Base-by-base conservation (phyloP, 768 basidiomycete genomes). In the Paxillus involutus region DNA sequence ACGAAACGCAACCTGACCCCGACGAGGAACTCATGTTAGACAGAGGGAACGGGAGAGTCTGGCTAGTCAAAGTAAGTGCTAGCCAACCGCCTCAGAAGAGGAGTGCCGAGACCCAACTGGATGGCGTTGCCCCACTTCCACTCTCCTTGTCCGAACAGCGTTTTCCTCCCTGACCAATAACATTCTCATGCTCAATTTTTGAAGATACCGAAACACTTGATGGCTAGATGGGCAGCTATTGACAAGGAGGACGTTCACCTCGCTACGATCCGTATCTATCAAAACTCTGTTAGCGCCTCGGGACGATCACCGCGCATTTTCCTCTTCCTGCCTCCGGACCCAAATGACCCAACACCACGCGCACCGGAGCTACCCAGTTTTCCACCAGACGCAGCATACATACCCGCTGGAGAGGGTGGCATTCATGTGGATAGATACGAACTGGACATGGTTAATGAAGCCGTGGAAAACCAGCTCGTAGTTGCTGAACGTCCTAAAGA, bases 191-290 rank as follows among this genome's bases (percentile, higher is more conserved):
- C 37, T 55, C 42, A 33, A 54, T 47, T 50, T 26, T 40, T 53
- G 37, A 72, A 93, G 91, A 84, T 96, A 42, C 94, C 94, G 0
- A 88, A 88, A 65, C 89, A 88, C 67, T 75, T 97, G 49, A 82
- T 94, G 77, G 87, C 92, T 59, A 80, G 87, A 33, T 98, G 94
- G 94, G 74, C 84, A n/a, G 73, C 82, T 30, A 80, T 92, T 40
- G 76, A 85, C 57, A 79, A 79, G 5, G 89, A 91, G 53, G 89
- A 88, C 57, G 73, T 89, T 3, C 87, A 92, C 57, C 81, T 97
- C 1, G 95, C 92, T 7, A 89, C 86, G 8, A 80, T 98, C 49
- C 84, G 94, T 0, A 85, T 97, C 12, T 96, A 93, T 71, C 76
- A 76, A 46, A 69, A 75, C 41, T 69, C 75, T 16, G 69, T 75